Evolutionary conservation across 306 rosid species (phyloP).

Genomic region (Dalbergia cultrata): DNA sequence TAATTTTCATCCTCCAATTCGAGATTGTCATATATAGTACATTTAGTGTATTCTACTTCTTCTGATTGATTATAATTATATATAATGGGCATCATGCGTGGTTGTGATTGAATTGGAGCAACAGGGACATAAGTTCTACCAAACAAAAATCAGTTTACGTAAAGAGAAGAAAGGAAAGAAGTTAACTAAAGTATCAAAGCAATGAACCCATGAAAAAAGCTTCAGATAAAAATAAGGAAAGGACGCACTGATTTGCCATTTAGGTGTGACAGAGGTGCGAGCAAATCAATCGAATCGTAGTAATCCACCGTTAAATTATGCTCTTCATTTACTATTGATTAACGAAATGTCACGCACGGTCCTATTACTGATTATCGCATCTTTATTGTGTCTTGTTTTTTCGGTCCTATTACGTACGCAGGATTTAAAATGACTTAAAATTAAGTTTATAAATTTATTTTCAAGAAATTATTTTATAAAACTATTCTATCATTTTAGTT

Average conservation of each 20-base stretch:
- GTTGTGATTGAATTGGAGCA: neutral
- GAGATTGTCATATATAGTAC: too few species aligned
- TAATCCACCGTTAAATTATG: slow-evolving; percentile 33
- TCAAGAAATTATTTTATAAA: too few species aligned
- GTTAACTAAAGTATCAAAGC: neutral
- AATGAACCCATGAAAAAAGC: neutral
- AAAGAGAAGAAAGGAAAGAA: slow-evolving; percentile 12
- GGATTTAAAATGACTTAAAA: too few species aligned
- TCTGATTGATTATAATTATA: too few species aligned
- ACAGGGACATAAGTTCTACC: neutral
- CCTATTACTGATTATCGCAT: neutral
- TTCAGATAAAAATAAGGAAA: neutral
- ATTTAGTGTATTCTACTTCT: too few species aligned
- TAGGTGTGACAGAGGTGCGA: slow-evolving; percentile 34
- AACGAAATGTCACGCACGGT: slow-evolving; percentile 34
- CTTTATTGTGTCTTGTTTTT: too few species aligned
- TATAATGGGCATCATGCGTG: too few species aligned
- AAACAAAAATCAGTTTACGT: neutral
- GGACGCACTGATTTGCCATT: slow-evolving; percentile 40
- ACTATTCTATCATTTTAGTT: too few species aligned
- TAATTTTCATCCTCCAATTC: too few species aligned
- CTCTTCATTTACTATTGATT: neutral
- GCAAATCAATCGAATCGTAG: slow-evolving; percentile 23
- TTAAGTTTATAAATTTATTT: too few species aligned
- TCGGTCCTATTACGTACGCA: too few species aligned